A percentile compares a stretch with the other conserved stretches of the same genome.
Evolutionary conservation across 176 grass and related monocot species (phyloP).

Genomic region (Cenchrus purpureus): DNA sequence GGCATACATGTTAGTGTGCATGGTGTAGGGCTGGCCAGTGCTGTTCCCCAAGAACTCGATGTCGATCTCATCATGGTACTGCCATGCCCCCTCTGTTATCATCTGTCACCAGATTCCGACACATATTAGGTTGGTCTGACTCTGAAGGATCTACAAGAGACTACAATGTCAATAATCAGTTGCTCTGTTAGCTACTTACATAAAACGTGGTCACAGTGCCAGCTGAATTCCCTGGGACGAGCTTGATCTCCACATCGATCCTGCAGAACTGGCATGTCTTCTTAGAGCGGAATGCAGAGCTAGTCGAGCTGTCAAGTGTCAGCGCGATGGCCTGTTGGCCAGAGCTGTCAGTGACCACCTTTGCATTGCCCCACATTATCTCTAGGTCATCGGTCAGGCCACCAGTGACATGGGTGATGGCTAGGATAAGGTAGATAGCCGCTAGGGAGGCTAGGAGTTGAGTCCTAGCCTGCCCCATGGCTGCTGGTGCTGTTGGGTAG

Average conservation of each 20-base stretch:
- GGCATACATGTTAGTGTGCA: conserved; percentile 84
- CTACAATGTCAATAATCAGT: not conserved
- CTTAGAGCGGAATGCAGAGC: conserved; percentile 58
- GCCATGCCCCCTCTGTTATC: conserved; percentile 41
- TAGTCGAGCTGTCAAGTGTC: conserved; percentile 38
- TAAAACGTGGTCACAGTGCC: conserved; percentile 73
- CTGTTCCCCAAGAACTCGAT: conserved; percentile 76
- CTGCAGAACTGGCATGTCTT: conserved; percentile 54
- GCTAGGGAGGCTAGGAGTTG: conserved; percentile 51
- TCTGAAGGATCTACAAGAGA: conserved; percentile 24
- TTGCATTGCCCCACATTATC: conserved; percentile 48
- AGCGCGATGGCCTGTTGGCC: conserved; percentile 48
- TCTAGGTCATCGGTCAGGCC: conserved; percentile 37
- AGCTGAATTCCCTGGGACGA: conserved; percentile 63
- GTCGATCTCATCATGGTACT: conserved; percentile 72
- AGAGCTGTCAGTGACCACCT: conserved; percentile 7
- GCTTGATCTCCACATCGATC: conserved; percentile 69
- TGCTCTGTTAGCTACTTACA: conserved; percentile 49
- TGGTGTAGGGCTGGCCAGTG: conserved; percentile 57
- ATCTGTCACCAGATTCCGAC: conserved; percentile 35
- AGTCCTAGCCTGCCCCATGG: conserved; percentile 60
- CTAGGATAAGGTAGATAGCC: conserved; percentile 30
- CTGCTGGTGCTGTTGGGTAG: conserved; percentile 26
- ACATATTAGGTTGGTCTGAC: conserved; percentile 41
- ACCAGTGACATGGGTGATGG: conserved; percentile 26